Percentiles rank a stretch among this genome's conserved stretches.
These are phyloP conservation scores for Endocalyx cinctus DNA, from an alignment of 2,329 filamentous ascomycete species.

Conservation along the genomic window DNA sequence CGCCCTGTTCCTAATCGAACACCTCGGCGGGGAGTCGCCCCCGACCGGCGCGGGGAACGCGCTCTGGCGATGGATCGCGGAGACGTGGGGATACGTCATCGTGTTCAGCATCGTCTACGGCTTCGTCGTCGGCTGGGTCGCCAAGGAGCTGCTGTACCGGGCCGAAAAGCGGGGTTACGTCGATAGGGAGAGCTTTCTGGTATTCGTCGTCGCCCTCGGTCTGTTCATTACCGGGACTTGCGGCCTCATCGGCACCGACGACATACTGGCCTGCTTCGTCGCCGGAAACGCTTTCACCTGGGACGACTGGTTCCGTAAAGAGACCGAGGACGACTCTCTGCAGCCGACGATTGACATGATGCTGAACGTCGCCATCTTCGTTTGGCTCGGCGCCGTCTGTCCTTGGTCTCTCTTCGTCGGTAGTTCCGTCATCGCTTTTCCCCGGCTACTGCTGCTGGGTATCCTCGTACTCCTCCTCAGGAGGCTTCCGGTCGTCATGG, in stretches of 20 bases:
- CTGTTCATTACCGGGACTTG: constrained; percentile 18
- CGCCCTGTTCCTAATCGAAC: constrained; percentile 49
- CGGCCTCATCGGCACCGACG: constrained; percentile 20
- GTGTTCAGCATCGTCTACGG: constrained; percentile 61
- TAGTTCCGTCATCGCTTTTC: constrained; percentile 3
- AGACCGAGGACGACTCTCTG: constrained; percentile 12
- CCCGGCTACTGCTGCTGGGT: constrained; percentile 13
- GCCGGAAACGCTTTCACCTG: constrained; percentile 18
- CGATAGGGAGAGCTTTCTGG: constrained; percentile 6
- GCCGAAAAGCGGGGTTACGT: constrained; percentile 7
- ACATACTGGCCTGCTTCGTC: constrained; percentile 23
- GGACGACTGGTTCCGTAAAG: constrained; percentile 13
- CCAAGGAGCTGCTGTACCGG: constrained; percentile 43
- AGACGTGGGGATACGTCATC: constrained; percentile 65
- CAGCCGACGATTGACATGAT: constrained; percentile 20
- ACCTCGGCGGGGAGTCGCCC: not conserved
- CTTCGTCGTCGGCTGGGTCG: constrained; percentile 59
- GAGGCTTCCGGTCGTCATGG: constrained; percentile 15
- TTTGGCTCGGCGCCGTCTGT: constrained; percentile 19
- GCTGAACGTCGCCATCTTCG: constrained; percentile 20
- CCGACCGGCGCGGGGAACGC: not conserved
- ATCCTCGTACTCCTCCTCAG: constrained; percentile 15
- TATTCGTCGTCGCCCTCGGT: constrained; percentile 1
- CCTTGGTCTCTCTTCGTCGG: constrained; percentile 17
- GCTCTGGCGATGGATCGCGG: constrained; percentile 66